Base-by-base conservation (phyloP, 495 filamentous ascomycete genomes). In the Penicillium pancosmium region DNA sequence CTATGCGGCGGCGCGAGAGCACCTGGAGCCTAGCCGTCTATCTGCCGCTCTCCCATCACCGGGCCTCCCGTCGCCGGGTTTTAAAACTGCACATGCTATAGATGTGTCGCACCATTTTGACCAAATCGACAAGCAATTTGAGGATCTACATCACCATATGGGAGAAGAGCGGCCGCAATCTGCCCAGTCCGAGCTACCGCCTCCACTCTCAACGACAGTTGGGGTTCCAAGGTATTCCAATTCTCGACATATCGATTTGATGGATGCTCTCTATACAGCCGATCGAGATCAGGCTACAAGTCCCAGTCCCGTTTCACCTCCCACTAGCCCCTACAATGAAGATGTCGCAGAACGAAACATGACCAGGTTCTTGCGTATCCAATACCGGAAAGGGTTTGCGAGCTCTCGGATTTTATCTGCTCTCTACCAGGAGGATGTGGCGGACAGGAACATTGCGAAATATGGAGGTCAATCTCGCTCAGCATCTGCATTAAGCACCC, bases 301-400 rank as follows among this genome's bases (percentile, higher is more conserved):
- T 47, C 55, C 38, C 33, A 63, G 23, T 56, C 47, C 56, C 6
- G 25, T 63, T 6, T 59, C 71, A 47, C 71, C 75, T 16, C 75
- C 73, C 7, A 68, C 62, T 13, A 70, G 66, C 19, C 75, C 71
- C 5, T 80, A 78, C 58, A 80, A 80, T 40, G 78, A 80, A 64
- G 76, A 80, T 63, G 67, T 80, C 25, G 78, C 78, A 5, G 78
- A 80, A 57, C 73, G 78, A 10, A 80, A 80, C 47, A 78, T 80
- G 70, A 72, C 68, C 10, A 62, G 70, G 2, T 78, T 78, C 21
- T 65, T 78, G 8, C 72, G 68, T 41, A 61, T 60, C 3, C 66
- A 64, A 43, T 51, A 63, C 40, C 56, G 58, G 34, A 73, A 62
- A 38, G 64, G 62, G 48, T 55, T 60, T n/a, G 47, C 69, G 2